Conservation (phyloP, 2,329 filamentous ascomycete species). For the Aphanocladium album region DNA sequence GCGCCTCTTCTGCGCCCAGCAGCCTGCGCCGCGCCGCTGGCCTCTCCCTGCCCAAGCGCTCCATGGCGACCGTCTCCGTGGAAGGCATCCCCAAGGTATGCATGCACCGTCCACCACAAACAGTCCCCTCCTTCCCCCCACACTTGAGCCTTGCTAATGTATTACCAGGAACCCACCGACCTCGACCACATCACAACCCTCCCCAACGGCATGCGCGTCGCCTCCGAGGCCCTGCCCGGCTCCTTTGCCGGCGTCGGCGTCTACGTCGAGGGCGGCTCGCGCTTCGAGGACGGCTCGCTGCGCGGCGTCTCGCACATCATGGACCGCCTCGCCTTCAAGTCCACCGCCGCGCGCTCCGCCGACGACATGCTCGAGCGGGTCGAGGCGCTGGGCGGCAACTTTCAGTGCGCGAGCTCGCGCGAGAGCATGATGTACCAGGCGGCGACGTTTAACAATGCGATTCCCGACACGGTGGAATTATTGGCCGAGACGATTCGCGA, state of each 20-base stretch:
- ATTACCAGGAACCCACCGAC: constrained; percentile 64
- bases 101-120: neutral
- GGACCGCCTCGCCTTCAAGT: constrained; percentile 93
- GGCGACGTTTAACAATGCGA: constrained; percentile 91
- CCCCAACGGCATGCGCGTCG: constrained; percentile 87
- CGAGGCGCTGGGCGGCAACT: constrained; percentile 87
- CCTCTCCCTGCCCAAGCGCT: constrained; percentile 20
- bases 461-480: constrained; percentile 74
- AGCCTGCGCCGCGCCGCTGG: constrained; percentile 20
- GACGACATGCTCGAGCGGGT: constrained; percentile 86
- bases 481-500: constrained; percentile 92
- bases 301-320: constrained; percentile 93
- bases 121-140: neutral
- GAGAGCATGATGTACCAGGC: constrained; percentile 99
- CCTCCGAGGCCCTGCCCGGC: constrained; percentile 88
- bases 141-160: neutral
- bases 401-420: constrained; percentile 91
- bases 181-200: constrained; percentile 84
- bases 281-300: constrained; percentile 82
- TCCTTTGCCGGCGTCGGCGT: constrained; percentile 94
- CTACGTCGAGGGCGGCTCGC: constrained; percentile 90
- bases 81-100: constrained; percentile 34
- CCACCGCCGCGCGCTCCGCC: constrained; percentile 63
- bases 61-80: constrained; percentile 30
- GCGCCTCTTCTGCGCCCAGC: constrained; percentile 12